Evolutionary conservation across 129 eudicot genomes (phyloP).

Genomic region (Escallonia herrerae): DNA sequence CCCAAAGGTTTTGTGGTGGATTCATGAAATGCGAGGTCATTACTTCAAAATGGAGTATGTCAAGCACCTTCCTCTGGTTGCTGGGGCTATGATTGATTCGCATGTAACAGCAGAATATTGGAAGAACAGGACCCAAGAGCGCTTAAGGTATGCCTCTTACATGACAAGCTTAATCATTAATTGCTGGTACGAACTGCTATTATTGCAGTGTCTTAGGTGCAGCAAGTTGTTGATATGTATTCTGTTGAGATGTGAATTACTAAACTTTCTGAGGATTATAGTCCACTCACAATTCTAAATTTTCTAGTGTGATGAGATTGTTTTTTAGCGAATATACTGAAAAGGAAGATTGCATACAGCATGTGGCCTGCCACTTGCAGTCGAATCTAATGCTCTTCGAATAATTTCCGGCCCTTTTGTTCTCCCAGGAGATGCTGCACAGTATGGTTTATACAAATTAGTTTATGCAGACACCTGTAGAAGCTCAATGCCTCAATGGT

Average conservation of each 20-base stretch:
- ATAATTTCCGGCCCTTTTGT: neutral
- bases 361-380: neutral
- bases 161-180: neutral
- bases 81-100: constrained; percentile 91
- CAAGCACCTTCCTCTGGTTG: constrained; percentile 76
- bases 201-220: neutral
- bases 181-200: neutral
- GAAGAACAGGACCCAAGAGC: constrained; percentile 81
- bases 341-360: neutral
- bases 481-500: too few relatives aligned
- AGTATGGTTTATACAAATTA: too few relatives aligned
- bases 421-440: neutral
- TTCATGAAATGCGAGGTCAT: constrained; percentile 96
- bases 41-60: constrained; percentile 79
- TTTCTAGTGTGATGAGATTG: neutral
- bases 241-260: neutral
- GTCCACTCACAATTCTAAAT: neutral
- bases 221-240: neutral
- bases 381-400: neutral
- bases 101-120: constrained; percentile 82
- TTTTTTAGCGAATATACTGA: neutral
- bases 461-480: too few relatives aligned
- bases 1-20: constrained; percentile 92
- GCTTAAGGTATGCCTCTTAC: constrained; percentile 50
- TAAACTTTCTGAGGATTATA: neutral